Percentiles rank a stretch among this genome's conserved stretches.
These are phyloP conservation scores for Gossypium raimondii DNA, from an alignment of 345 rosid species.

Conservation along the genomic window DNA sequence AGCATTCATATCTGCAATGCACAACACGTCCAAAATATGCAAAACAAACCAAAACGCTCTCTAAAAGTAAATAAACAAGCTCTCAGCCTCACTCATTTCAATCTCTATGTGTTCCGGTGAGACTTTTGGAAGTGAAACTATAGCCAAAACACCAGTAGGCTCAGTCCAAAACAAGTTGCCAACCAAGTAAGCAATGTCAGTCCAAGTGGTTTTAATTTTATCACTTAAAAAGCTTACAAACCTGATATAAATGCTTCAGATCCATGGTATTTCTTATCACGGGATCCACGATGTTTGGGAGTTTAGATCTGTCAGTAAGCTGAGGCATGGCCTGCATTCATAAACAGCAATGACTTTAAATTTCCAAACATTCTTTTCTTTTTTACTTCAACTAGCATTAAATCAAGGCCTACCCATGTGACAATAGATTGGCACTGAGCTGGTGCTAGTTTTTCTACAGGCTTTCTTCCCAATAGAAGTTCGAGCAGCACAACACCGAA, in stretches of 20 bases:
- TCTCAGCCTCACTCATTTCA: not conserved
- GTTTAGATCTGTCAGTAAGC: constrained; percentile 80
- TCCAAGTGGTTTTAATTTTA: not conserved
- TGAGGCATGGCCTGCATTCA: constrained; percentile 92
- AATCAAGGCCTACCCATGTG: constrained; percentile 63
- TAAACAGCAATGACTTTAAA: constrained; percentile 10
- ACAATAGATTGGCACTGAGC: constrained; percentile 86
- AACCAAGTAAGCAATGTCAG: not conserved
- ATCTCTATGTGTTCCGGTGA: not conserved
- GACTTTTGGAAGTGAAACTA: not conserved
- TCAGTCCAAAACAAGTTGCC: not conserved
- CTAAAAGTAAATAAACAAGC: not conserved
- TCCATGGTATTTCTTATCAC: constrained; percentile 71
- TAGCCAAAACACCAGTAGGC: not conserved
- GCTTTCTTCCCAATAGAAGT: constrained; percentile 77
- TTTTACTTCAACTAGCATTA: not conserved
- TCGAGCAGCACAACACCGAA: constrained; percentile 94
- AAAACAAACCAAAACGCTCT: not conserved
- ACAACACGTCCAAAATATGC: not conserved
- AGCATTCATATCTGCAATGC: not conserved
- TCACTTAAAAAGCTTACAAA: constrained; percentile 23
- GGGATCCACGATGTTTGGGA: constrained; percentile 82
- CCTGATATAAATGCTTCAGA: constrained; percentile 91
- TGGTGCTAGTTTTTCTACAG: constrained; percentile 80
- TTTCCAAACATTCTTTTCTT: not conserved